These are phyloP conservation scores for Rubia yunnanensis DNA, from an alignment of 257 asterid genomes.

Conservation along the genomic window DNA sequence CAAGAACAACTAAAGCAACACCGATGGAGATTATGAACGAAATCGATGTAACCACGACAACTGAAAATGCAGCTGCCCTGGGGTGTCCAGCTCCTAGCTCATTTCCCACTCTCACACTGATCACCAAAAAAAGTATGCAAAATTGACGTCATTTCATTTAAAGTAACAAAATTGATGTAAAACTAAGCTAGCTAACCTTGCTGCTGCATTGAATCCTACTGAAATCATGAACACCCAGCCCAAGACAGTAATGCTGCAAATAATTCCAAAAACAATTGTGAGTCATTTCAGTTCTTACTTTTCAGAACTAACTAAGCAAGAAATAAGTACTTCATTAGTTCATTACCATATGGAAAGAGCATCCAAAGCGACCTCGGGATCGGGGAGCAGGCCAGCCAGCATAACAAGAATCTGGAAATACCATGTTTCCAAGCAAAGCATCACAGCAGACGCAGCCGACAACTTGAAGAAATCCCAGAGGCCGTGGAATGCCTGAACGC, in stretches of 20 bases:
- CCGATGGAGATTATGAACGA: conserved; percentile 26
- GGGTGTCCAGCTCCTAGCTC: conserved; percentile 77
- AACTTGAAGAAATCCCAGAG: conserved; percentile 45
- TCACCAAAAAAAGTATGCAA: neutral
- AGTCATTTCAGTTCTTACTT: neutral
- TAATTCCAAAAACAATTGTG: neutral
- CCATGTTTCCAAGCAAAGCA: conserved; percentile 62
- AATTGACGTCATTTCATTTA: neutral
- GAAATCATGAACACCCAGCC: conserved; percentile 67
- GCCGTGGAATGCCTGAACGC: conserved; percentile 38
- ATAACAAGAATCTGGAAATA: conserved; percentile 42
- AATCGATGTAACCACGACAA: conserved; percentile 33
- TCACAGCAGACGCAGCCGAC: conserved; percentile 52
- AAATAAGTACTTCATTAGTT: neutral
- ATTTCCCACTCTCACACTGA: conserved; percentile 59
- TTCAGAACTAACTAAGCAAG: neutral
- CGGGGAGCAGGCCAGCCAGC: conserved; percentile 43
- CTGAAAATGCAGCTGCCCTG: conserved; percentile 60
- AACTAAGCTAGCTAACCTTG: conserved; percentile 30
- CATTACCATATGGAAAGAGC: conserved; percentile 48
- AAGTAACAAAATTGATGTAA: neutral
- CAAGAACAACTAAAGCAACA: conserved; percentile 18
- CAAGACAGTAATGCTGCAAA: conserved; percentile 40
- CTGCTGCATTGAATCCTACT: conserved; percentile 71
- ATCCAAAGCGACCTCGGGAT: conserved; percentile 51